Evolutionary conservation across 306 rosid species (phyloP).

Genomic region (Cucumis hystrix): DNA sequence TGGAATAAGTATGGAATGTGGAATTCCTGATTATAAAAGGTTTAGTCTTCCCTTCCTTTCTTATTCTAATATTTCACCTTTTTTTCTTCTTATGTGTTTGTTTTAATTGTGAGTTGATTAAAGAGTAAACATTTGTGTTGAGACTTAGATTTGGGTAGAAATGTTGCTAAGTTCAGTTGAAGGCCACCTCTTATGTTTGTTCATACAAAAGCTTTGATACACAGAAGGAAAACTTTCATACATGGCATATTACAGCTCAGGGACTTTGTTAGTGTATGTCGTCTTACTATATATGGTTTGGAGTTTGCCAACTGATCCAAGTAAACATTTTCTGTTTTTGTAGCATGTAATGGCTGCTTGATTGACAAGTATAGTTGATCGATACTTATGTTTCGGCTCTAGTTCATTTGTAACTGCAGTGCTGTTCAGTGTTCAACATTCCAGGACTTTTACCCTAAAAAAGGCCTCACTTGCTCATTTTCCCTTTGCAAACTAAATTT

Average conservation of each 20-base stretch:
- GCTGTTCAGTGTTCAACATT: neutral
- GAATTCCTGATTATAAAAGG: constrained; percentile 97
- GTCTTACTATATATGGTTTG: neutral
- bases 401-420: neutral
- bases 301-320: neutral
- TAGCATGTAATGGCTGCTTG: neutral
- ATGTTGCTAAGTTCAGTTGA: neutral
- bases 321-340: neutral
- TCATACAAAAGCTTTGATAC: neutral
- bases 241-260: neutral
- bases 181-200: neutral
- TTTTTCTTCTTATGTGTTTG: neutral
- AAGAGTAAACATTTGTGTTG: neutral
- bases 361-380: neutral
- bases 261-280: neutral
- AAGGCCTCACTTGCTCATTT: neutral
- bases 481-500: neutral
- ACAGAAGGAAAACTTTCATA: neutral
- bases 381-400: neutral
- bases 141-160: neutral
- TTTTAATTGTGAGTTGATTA: neutral
- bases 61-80: neutral
- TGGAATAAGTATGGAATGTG: constrained; percentile 85
- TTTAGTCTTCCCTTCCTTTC: constrained; percentile 13
- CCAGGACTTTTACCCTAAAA: neutral